Base-by-base conservation (phyloP, 768 basidiomycete species). In the Tylopilus sp. region DNA sequence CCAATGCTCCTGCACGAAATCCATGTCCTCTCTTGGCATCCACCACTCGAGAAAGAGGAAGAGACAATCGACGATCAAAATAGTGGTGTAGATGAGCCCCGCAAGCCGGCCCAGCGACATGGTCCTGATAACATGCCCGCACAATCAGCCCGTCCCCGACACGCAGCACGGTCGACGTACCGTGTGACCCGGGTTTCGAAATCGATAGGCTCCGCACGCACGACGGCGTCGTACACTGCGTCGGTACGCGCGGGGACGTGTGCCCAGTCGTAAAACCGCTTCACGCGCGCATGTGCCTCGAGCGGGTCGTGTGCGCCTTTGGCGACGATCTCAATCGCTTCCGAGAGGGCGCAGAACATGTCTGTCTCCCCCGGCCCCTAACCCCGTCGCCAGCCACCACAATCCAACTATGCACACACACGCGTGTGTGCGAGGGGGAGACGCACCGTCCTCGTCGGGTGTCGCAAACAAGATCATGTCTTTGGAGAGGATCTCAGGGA, bases 401-500 rank as follows among this genome's bases (percentile, higher is more conserved):
- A 13, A 10, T 33, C 11, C 15, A 13, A 4, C 11, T 13, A 13
- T 10, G 31, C 31, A 13, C 9, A 13, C 13, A 15, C 30, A 12
- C 9, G 30, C 3, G 30, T n/a, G 35, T 8, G 8, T 26, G 25
- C 25, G 17, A 3, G 6, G 0, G 4, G 12, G 22, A 13, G 3
- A 69, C 81, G 28, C 45, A 94, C 95, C 95, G 57, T 95, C 92
- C 69, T 91, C 93, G 38, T 98, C 90, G 0, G 95, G 93, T 49
- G 85, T 81, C 0, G 95, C 92, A 63, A 98, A 97, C 44, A 89
- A 91, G 52, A 98, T 93, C 89, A 98, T 90, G 58, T 95, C 91
- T 51, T 83, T 74, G 0, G 97, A 95, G 13, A 99, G 73, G 48
- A 98, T 88, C 68, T 98, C 97, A 0, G 95, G 92, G 0, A 98